These are phyloP conservation scores for Areca catechu DNA, from an alignment of 176 grass and related monocot genomes.

Conservation along the genomic window DNA sequence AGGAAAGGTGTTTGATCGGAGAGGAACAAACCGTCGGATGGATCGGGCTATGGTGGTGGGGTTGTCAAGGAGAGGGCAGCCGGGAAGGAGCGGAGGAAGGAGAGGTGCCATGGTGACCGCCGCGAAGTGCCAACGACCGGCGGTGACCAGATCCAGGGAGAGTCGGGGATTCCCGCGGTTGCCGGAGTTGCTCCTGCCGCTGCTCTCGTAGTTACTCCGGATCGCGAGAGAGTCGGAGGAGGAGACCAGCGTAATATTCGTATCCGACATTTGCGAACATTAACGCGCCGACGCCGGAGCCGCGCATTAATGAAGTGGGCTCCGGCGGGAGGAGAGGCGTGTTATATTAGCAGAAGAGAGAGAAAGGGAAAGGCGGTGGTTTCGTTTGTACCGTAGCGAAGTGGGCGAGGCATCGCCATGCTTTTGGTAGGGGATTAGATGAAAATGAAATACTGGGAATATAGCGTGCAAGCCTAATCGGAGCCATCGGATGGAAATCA, in stretches of 20 bases:
- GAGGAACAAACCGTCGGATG: conserved; percentile 15
- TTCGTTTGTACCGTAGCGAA: no score
- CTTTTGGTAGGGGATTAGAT: no score
- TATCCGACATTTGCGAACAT: neutral
- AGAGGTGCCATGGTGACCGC: no score
- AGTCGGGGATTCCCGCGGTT: neutral
- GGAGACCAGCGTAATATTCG: neutral
- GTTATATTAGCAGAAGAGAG: no score
- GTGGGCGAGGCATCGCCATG: no score
- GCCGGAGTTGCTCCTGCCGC: conserved; percentile 8
- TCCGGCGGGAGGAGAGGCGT: no score
- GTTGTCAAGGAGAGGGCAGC: neutral
- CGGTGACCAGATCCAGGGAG: conserved; percentile 43
- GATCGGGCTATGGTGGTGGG: conserved; percentile 17
- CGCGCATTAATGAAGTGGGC: no score
- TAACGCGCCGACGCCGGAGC: neutral
- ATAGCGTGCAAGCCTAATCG: no score
- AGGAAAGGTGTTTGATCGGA: neutral
- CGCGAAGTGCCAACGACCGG: conserved; percentile 57
- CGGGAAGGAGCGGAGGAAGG: conserved; percentile 53
- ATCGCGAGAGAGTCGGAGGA: conserved; percentile 9
- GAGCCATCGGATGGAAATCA: no score
- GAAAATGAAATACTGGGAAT: no score
- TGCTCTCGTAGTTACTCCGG: conserved; percentile 17
- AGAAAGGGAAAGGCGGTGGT: no score